Evolutionary conservation across 2,329 filamentous ascomycete species (phyloP), one percentile per base, ranked within the genome.

Genomic region (Alternaria alternata): DNA sequence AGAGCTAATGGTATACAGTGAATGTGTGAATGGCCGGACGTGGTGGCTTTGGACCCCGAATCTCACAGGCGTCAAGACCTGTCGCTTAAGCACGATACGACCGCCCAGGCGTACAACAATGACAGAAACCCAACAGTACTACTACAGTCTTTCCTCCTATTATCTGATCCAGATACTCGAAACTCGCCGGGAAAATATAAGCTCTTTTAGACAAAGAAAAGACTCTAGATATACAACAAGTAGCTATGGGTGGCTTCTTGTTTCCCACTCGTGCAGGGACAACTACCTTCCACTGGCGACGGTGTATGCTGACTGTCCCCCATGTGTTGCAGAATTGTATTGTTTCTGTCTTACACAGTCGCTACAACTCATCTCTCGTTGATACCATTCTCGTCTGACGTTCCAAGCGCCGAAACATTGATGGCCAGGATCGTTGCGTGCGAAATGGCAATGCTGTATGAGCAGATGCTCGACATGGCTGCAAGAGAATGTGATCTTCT

Each of bases 401-500:
- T 86, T 86, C 79, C 90, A 89, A 56, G 91, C 86, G 11, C 88
- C 84, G 65, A 86, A 86, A 76, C 91, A 93, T 68, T 87, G 83
- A 74, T 93, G 90, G 62, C 85, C 83, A 1, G 87, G 87, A 67
- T 92, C 88, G 73, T 91, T 92, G 59, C 91, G 88, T 6, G 91
- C 89, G 66, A 88, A 88, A 78, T 93, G 91, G 77, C 91, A 94
- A 77, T 92, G 86, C 24, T 87, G 88, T 71, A 89, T 87, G 30
- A 91, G 81, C 20, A 87, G 85, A 26, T 84, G 78, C 16, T 81
- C 79, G 5, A 82, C 83, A 78, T 92, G 90, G 30, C 82, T 82
- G 80, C 91, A 94, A 22, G 71, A 32, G 74, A 90, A 93, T 61
- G 86, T 76, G 67, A 90, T 90, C 64, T 89, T 86, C 74, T 93